Conservation (phyloP, 495 filamentous ascomycete genomes). For the Chaetomidium leptoderma region DNA sequence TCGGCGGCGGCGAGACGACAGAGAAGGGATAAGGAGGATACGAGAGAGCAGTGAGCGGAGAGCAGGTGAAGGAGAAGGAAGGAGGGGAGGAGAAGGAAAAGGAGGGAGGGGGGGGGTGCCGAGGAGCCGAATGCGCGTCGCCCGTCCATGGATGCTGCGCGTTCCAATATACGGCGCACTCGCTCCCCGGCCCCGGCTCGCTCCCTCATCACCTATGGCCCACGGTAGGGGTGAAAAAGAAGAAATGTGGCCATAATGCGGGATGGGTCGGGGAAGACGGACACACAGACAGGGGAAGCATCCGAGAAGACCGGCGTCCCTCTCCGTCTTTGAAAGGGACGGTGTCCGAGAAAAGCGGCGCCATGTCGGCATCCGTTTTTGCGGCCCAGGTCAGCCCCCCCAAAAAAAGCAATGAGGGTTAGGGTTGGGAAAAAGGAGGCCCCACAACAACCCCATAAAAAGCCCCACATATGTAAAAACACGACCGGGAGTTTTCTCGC, state of each 20-base stretch:
- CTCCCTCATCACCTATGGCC: neutral
- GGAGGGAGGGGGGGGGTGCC: neutral
- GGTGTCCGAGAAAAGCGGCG: neutral
- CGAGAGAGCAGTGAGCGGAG: slow-evolving; percentile 5
- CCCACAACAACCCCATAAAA: too few species aligned
- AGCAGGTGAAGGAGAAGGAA: neutral
- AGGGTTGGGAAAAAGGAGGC: too few species aligned
- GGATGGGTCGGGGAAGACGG: neutral
- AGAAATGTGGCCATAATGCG: too few species aligned
- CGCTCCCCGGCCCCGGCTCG: neutral
- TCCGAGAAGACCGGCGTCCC: neutral
- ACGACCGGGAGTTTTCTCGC: too few species aligned
- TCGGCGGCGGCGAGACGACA: neutral
- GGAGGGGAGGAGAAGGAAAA: neutral
- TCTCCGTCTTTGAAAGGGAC: neutral
- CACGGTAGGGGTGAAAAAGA: neutral
- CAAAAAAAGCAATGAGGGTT: too few species aligned
- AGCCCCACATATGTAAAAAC: too few species aligned
- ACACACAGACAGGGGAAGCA: neutral
- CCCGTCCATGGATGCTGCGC: neutral
- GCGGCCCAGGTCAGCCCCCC: too few species aligned
- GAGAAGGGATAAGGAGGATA: slow-evolving; percentile 19
- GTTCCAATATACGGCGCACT: neutral
- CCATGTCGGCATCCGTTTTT: too few species aligned
- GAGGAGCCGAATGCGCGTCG: too few species aligned